Evolutionary conservation across 257 asterid genomes (phyloP).

Genomic region (Cynanchum wilfordii): DNA sequence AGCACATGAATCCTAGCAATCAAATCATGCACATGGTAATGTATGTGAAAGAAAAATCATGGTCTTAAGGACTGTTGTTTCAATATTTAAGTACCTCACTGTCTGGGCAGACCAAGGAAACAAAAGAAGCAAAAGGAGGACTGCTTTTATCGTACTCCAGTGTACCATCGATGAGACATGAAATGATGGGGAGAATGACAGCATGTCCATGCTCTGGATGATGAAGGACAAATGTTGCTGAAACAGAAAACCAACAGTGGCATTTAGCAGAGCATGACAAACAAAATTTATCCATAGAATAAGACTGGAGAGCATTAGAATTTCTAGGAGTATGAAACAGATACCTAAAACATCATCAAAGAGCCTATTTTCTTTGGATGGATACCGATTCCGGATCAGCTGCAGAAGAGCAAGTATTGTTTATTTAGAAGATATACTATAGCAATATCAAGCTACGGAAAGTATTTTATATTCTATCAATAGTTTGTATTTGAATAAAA

Average conservation of each 20-base stretch:
- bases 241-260: slow-evolving; percentile 25
- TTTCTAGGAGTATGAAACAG: slow-evolving; percentile 10
- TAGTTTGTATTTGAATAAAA: background rate
- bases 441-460: background rate
- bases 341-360: slow-evolving; percentile 94
- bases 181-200: slow-evolving; percentile 91
- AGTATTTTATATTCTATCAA: slow-evolving; percentile 1
- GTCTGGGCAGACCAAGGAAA: slow-evolving; percentile 77
- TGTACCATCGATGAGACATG: slow-evolving; percentile 76
- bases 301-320: background rate
- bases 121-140: slow-evolving; percentile 91
- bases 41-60: slow-evolving; percentile 2
- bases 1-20: background rate
- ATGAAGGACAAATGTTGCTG: slow-evolving; percentile 95
- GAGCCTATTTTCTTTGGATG: slow-evolving; percentile 79
- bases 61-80: background rate
- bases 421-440: slow-evolving; percentile 16
- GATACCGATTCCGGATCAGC: slow-evolving; percentile 83
- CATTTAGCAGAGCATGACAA: slow-evolving; percentile 7
- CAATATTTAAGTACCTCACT: slow-evolving; percentile 54
- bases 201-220: slow-evolving; percentile 99
- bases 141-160: slow-evolving; percentile 67
- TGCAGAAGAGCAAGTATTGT: slow-evolving; percentile 36
- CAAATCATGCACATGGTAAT: slow-evolving; percentile 3
- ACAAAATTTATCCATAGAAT: slow-evolving; percentile 9